Percentiles rank a stretch among this genome's conserved stretches.
Evolutionary conservation across 2,329 filamentous ascomycete genomes (phyloP).

Genomic region (Pseudohalonectria lignicola): DNA sequence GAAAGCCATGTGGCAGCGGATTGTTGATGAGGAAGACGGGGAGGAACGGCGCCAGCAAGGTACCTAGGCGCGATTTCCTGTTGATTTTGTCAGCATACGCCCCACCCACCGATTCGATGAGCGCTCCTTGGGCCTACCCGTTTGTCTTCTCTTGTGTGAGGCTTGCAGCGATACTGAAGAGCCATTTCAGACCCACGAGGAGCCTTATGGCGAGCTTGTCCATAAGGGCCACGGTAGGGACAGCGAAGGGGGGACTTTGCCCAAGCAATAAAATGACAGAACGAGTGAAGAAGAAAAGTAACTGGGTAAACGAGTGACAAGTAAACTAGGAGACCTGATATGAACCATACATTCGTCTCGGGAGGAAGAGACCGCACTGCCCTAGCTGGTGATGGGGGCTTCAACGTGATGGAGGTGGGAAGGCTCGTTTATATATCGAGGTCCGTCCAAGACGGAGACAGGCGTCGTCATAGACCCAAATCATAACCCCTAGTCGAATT

Average conservation of each 20-base stretch:
- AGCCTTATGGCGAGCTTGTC: conserved; percentile 5
- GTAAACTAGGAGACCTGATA: no score
- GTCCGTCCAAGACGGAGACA: no score
- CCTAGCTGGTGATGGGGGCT: background rate
- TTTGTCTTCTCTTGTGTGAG: conserved; percentile 25
- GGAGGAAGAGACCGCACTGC: no score
- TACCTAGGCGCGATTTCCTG: conserved; percentile 29
- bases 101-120: no score
- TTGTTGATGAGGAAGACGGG: conserved; percentile 35
- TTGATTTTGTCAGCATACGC: conserved; percentile 2
- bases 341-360: no score
- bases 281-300: no score
- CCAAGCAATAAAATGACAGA: no score
- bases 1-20: conserved; percentile 34
- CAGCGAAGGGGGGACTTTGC: background rate
- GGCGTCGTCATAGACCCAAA: no score
- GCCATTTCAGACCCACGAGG: conserved; percentile 6
- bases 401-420: background rate
- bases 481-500: no score
- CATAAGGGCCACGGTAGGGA: conserved; percentile 6
- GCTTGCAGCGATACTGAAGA: conserved; percentile 11
- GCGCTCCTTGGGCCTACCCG: no score
- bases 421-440: background rate
- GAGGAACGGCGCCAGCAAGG: conserved; percentile 22
- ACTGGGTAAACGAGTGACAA: background rate